These are phyloP conservation scores for Pestalotiopsis sp. DNA, from an alignment of 2,329 filamentous ascomycete genomes.

Conservation along the genomic window DNA sequence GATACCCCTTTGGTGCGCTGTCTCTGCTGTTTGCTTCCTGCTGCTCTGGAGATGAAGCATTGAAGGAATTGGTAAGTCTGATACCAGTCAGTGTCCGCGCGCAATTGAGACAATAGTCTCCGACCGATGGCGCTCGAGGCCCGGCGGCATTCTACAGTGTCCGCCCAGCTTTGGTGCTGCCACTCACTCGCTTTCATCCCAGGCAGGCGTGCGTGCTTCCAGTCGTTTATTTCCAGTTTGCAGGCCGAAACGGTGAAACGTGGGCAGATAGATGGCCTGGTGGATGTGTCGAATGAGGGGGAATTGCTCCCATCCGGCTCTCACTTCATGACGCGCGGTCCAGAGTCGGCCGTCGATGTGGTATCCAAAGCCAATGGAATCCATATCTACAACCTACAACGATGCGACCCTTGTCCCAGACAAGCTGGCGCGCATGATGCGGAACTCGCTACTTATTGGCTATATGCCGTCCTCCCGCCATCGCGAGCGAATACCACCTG, in stretches of 20 bases:
- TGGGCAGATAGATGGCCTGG: slow-evolving; percentile 24
- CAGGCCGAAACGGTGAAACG: slow-evolving; percentile 30
- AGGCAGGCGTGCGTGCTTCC: neutral
- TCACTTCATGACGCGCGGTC: slow-evolving; percentile 9
- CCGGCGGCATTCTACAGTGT: slow-evolving; percentile 1
- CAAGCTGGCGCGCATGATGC: slow-evolving; percentile 8
- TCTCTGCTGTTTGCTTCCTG: neutral
- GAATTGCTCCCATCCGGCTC: slow-evolving; percentile 8
- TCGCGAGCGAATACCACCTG: slow-evolving; percentile 8
- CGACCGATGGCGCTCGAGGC: neutral
- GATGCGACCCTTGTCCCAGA: slow-evolving; percentile 4
- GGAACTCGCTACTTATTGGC: slow-evolving; percentile 9
- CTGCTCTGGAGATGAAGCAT: neutral
- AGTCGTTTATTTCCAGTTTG: slow-evolving; percentile 17
- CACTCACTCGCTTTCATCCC: neutral
- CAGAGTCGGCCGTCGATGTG: slow-evolving; percentile 2
- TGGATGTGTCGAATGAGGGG: slow-evolving; percentile 19
- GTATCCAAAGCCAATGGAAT: slow-evolving; percentile 11
- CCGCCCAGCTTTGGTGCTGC: neutral
- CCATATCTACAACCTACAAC: slow-evolving; percentile 2
- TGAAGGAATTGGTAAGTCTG: neutral
- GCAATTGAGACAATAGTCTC: neutral
- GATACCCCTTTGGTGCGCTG: neutral
- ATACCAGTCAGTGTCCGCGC: neutral
- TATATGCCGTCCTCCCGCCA: slow-evolving; percentile 1